Evolutionary conservation across 805 yeast species (phyloP), one percentile per base, ranked within the genome.

Genomic region (Starmerella vaccinii): DNA sequence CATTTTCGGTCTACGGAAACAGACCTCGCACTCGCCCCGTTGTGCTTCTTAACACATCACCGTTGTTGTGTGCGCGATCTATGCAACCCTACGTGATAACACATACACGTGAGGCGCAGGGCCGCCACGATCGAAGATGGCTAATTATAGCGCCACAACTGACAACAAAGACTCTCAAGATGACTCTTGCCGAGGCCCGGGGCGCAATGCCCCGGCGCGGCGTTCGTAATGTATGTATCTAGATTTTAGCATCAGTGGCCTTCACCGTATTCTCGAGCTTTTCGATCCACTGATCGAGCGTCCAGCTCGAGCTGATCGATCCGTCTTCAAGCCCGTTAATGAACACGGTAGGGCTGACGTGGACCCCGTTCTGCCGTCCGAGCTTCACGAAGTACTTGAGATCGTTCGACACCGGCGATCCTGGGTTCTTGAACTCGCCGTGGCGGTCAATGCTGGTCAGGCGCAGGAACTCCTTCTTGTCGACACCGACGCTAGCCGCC

Each of bases 321-420:
- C 71, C 69, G 55, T 74, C 76, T 21, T 72, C 71, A 46, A 82
- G 76, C 1, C 95, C 95, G 63, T 85, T 76, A 35, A 86, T 68
- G 19, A 75, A 65, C 13, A 84, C 83, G 4, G 92, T 81, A 19
- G 95, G 95, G 3, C 92, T 84, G n/a, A 83, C 81, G 62, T 87
- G 95, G 34, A 83, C 77, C 40, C 90, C 87, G 38, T 80, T 76
- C 52, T 84, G 85, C 63, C 95, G 75, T 48, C 78, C 80, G 62
- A 77, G 78, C 63, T 80, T 74, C 18, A 88, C 75, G 62, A 84
- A 85, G 59, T 81, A 81, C 67, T 85, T 87, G 54, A 84, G 59
- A 60, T 85, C 94, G 30, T 65, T 71, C 2, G 77, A 71, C 33
- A 81, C 72, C 6, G 64, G 70, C 57, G 80, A 81, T 9, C 92